Conservation (phyloP, 345 rosid species). For the Citrus unshiu region DNA sequence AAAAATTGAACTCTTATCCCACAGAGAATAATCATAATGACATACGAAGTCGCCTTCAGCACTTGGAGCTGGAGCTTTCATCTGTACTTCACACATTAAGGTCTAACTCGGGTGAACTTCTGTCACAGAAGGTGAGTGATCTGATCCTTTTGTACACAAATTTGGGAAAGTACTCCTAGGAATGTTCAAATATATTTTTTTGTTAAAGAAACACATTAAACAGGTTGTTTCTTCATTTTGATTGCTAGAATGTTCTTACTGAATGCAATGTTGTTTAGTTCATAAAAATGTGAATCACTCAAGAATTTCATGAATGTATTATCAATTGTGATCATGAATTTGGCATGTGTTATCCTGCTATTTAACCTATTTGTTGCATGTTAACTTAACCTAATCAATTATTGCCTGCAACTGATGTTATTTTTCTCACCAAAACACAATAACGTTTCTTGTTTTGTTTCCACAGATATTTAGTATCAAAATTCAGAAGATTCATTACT, state of each 20-base stretch:
- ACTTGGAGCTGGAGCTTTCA: slow-evolving; percentile 75
- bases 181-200: background rate
- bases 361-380: background rate
- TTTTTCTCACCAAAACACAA: background rate
- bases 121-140: slow-evolving; percentile 38
- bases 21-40: slow-evolving; percentile 34
- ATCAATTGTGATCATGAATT: background rate
- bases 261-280: background rate
- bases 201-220: background rate
- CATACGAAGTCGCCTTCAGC: slow-evolving; percentile 55
- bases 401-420: background rate
- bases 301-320: background rate
- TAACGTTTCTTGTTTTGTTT: background rate
- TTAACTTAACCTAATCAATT: background rate
- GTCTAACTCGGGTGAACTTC: slow-evolving; percentile 41
- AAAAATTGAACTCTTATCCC: slow-evolving; percentile 22
- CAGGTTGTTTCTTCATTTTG: background rate
- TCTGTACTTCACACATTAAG: slow-evolving; percentile 60
- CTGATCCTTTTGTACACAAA: slow-evolving; percentile 1
- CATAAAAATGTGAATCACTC: background rate
- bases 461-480: background rate
- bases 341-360: background rate
- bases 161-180: background rate
- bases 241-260: slow-evolving; percentile 2
- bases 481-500: slow-evolving; percentile 2